Evolutionary conservation across 2,329 filamentous ascomycete species (phyloP).

Genomic region (Aureobasidium uvarum): DNA sequence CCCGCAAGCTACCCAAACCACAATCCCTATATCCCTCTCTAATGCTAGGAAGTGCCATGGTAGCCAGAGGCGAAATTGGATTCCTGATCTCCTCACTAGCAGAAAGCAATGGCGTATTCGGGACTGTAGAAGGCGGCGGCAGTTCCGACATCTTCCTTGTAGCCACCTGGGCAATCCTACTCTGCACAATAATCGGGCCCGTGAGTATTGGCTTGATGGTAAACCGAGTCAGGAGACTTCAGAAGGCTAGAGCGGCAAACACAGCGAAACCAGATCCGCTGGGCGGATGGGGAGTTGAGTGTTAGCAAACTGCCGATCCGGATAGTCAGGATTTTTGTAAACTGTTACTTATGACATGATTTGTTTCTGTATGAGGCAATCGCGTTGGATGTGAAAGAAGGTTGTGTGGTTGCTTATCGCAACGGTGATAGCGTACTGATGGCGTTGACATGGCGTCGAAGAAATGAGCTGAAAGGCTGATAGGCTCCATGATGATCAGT

Average conservation of each 20-base stretch:
- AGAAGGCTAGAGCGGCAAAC: constrained; percentile 37
- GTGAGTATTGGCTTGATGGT: constrained; percentile 53
- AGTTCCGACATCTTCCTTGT: constrained; percentile 53
- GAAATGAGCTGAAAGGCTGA: constrained; percentile 8
- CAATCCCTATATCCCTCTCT: constrained; percentile 65
- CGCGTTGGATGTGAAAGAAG: not conserved
- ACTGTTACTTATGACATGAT: not conserved
- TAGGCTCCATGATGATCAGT: not conserved
- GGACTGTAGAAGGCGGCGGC: constrained; percentile 24
- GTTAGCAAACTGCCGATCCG: not conserved
- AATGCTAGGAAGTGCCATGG: constrained; percentile 67
- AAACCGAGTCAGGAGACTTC: constrained; percentile 46
- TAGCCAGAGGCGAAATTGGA: constrained; percentile 75
- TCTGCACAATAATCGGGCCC: constrained; percentile 57
- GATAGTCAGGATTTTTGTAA: not conserved
- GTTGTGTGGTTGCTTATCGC: constrained; percentile 20
- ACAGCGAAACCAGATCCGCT: constrained; percentile 42
- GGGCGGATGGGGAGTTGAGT: constrained; percentile 46
- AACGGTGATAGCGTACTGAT: constrained; percentile 20
- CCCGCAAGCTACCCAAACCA: constrained; percentile 1
- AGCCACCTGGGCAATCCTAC: constrained; percentile 57
- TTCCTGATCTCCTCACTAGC: constrained; percentile 72
- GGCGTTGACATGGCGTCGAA: constrained; percentile 17
- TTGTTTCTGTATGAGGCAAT: not conserved
- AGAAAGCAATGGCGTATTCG: constrained; percentile 54